Evolutionary conservation across 495 filamentous ascomycete genomes (phyloP).

Genomic region (Penicillium malachiteum): DNA sequence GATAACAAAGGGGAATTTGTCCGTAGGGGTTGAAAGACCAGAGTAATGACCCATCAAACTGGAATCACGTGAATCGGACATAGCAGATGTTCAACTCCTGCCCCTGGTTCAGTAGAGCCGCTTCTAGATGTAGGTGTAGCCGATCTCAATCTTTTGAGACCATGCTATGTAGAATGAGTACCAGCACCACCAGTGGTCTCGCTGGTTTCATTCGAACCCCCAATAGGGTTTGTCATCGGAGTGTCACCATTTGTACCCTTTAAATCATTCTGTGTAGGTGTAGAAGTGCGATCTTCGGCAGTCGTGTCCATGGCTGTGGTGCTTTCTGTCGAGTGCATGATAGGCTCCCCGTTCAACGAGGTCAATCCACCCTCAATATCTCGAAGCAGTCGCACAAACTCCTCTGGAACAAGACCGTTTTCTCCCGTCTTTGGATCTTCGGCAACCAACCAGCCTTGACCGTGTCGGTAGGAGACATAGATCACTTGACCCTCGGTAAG

Average conservation of each 20-base stretch:
- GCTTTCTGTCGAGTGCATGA: constrained; percentile 22
- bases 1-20: background rate
- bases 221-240: constrained; percentile 1
- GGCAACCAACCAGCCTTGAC: constrained; percentile 95
- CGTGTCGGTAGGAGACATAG: constrained; percentile 92
- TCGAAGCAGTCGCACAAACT: constrained; percentile 89
- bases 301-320: constrained; percentile 31
- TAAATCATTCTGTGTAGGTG: constrained; percentile 28
- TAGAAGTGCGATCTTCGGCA: constrained; percentile 32
- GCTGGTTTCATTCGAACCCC: constrained; percentile 1
- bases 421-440: constrained; percentile 91
- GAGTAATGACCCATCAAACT: background rate
- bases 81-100: constrained; percentile 8
- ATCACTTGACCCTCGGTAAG: constrained; percentile 94
- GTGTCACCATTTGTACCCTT: constrained; percentile 14
- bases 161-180: constrained; percentile 12
- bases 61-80: background rate
- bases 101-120: constrained; percentile 13
- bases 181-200: constrained; percentile 7
- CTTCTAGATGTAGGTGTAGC: background rate
- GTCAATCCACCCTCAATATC: constrained; percentile 76
- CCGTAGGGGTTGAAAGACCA: background rate
- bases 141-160: constrained; percentile 19
- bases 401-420: constrained; percentile 89
- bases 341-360: constrained; percentile 45